A percentile compares a stretch with the other conserved stretches of the same genome.
Conservation (phyloP, 2,329 filamentous ascomycete genomes). For the Clonostachys rhizophaga region DNA sequence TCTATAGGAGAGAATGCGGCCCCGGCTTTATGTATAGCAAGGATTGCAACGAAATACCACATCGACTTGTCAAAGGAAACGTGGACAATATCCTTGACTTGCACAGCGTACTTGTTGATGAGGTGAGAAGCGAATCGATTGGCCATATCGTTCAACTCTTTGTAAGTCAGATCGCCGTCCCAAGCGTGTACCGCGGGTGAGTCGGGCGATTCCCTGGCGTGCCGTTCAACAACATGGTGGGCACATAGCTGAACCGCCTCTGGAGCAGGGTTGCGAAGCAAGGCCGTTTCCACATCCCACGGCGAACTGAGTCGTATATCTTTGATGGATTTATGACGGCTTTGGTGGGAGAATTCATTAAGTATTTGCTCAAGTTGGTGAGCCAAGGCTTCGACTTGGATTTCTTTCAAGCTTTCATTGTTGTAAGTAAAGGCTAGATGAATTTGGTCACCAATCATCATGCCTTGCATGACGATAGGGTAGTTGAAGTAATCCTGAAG, state of each 20-base stretch:
- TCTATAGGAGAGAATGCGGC: slow-evolving; percentile 2
- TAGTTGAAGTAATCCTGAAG: slow-evolving; percentile 13
- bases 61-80: slow-evolving; percentile 4
- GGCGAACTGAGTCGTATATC: not conserved
- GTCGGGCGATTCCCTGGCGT: not conserved
- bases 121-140: not conserved
- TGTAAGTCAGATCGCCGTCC: not conserved
- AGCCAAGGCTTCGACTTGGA: slow-evolving; percentile 5
- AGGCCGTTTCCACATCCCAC: not conserved
- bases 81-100: not conserved
- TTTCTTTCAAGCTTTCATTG: slow-evolving; percentile 1
- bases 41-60: slow-evolving; percentile 1
- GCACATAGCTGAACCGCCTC: not conserved
- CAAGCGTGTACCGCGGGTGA: not conserved
- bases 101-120: not conserved
- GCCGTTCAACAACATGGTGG: not conserved
- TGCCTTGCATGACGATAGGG: slow-evolving; percentile 3
- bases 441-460: not conserved
- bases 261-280: slow-evolving; percentile 1
- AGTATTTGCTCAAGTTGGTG: slow-evolving; percentile 4
- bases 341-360: too few relatives aligned
- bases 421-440: slow-evolving; percentile 2
- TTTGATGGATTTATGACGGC: not conserved
- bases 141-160: not conserved
- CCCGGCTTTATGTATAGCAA: slow-evolving; percentile 4